Evolutionary conservation across 352 stramenopile genomes (phyloP).

Genomic region (Phytophthora podocarpi): DNA sequence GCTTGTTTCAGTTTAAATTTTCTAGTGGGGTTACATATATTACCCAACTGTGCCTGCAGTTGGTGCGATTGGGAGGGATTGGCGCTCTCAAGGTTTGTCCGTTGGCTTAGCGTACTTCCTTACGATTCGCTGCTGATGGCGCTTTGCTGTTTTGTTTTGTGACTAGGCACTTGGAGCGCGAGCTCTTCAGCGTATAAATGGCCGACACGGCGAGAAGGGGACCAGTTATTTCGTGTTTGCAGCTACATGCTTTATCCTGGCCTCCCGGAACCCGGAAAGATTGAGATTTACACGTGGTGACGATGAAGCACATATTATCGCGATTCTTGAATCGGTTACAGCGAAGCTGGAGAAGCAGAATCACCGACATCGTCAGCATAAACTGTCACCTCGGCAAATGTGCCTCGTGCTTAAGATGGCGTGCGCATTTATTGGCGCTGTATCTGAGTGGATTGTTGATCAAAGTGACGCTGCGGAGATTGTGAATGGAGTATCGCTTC

Average conservation of each 20-base stretch:
- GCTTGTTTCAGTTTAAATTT: conserved; percentile 38
- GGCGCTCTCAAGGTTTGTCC: conserved; percentile 48
- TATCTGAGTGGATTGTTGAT: conserved; percentile 9
- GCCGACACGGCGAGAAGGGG: conserved; percentile 4
- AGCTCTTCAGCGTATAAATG: conserved; percentile 30
- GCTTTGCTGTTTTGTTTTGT: neutral
- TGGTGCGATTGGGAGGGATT: conserved; percentile 42
- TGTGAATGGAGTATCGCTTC: conserved; percentile 19
- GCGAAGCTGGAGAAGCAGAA: conserved; percentile 28
- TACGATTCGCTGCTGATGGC: neutral
- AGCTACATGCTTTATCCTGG: conserved; percentile 51
- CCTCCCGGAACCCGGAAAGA: conserved; percentile 16
- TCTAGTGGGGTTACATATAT: conserved; percentile 27
- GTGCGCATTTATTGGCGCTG: conserved; percentile 23
- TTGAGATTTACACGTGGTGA: conserved; percentile 13
- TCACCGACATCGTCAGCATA: conserved; percentile 17
- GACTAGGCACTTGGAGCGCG: conserved; percentile 24
- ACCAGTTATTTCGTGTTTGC: conserved; percentile 47
- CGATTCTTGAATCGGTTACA: conserved; percentile 27
- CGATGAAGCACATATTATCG: neutral
- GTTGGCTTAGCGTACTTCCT: neutral
- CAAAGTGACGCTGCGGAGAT: conserved; percentile 5
- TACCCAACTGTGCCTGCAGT: conserved; percentile 40
- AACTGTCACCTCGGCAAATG: conserved; percentile 30
- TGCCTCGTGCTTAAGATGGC: conserved; percentile 43